phyloP scores from a whole-genome alignment of 331 rosid species.

The Telfairia occidentalis region DNA sequence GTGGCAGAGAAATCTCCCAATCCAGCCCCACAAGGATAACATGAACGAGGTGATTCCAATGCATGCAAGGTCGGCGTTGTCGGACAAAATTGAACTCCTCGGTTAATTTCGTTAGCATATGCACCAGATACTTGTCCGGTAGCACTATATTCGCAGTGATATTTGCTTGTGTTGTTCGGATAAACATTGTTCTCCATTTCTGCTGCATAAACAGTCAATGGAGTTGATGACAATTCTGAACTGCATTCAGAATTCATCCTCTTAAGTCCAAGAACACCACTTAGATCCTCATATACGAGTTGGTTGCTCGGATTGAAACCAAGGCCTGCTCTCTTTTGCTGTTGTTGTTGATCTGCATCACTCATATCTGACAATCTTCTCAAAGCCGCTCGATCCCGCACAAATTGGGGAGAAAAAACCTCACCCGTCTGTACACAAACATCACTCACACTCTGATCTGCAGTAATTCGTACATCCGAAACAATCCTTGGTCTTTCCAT shows the following conservation, averaged over 20 bases:
- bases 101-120: slow-evolving; percentile 25
- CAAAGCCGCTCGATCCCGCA: slow-evolving; percentile 49
- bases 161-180: slow-evolving; percentile 31
- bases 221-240: slow-evolving; percentile 34
- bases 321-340: slow-evolving; percentile 30
- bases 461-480: slow-evolving; percentile 17
- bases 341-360: slow-evolving; percentile 29
- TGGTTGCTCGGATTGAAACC: slow-evolving; percentile 28
- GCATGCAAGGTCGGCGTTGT: slow-evolving; percentile 23
- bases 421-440: slow-evolving; percentile 74
- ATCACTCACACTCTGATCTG: slow-evolving; percentile 24
- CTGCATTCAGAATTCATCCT: slow-evolving; percentile 35
- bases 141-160: slow-evolving; percentile 35
- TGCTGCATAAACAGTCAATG: slow-evolving; percentile 26
- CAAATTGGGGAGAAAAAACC: slow-evolving; percentile 77
- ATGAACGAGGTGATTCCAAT: slow-evolving; percentile 38
- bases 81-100: slow-evolving; percentile 19
- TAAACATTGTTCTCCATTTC: slow-evolving; percentile 38
- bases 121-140: slow-evolving; percentile 32
- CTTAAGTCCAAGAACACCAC: slow-evolving; percentile 25
- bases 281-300: slow-evolving; percentile 34
- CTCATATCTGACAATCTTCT: slow-evolving; percentile 38
- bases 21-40: slow-evolving; percentile 33
- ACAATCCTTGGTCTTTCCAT: slow-evolving; percentile 22
- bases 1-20: slow-evolving; percentile 32